Evolutionary conservation across 169 alveolate genomes (phyloP).

Genomic region (Plasmodium inui): DNA sequence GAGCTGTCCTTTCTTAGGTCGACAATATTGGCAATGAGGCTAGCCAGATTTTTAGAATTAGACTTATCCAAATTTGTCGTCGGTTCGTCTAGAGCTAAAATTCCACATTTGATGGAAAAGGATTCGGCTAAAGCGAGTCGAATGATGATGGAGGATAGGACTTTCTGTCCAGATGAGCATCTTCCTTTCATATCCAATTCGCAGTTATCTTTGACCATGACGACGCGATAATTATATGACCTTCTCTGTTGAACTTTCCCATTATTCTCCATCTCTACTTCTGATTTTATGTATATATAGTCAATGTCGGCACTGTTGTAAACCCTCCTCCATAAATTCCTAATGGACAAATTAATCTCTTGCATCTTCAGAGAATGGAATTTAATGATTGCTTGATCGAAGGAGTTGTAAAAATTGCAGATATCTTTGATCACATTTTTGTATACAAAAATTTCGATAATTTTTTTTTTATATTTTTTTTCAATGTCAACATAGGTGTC

Average conservation of each 20-base stretch:
- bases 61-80: constrained; percentile 98
- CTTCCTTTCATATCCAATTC: constrained; percentile 96
- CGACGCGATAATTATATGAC: constrained; percentile 87
- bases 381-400: constrained; percentile 80
- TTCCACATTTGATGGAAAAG: constrained; percentile 97
- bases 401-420: constrained; percentile 64
- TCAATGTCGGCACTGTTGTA: constrained; percentile 96
- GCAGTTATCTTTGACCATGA: constrained; percentile 87
- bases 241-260: constrained; percentile 72
- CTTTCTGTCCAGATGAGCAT: constrained; percentile 98
- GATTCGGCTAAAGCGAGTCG: constrained; percentile 99
- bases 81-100: constrained; percentile 99
- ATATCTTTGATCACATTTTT: constrained; percentile 70
- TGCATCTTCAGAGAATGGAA: constrained; percentile 91
- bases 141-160: constrained; percentile 96
- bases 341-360: constrained; percentile 94
- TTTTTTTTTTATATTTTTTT: constrained; percentile 56
- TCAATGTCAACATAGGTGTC: constrained; percentile 58
- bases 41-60: constrained; percentile 92
- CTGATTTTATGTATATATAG: constrained; percentile 82
- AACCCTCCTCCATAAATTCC: constrained; percentile 96
- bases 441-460: constrained; percentile 56
- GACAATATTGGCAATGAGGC: constrained; percentile 79
- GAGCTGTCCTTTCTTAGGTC: constrained; percentile 78
- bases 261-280: constrained; percentile 17